Percentiles rank a stretch among this genome's conserved stretches.
Evolutionary conservation across 2,329 filamentous ascomycete genomes (phyloP).

Genomic region (Chaetomium sp.): DNA sequence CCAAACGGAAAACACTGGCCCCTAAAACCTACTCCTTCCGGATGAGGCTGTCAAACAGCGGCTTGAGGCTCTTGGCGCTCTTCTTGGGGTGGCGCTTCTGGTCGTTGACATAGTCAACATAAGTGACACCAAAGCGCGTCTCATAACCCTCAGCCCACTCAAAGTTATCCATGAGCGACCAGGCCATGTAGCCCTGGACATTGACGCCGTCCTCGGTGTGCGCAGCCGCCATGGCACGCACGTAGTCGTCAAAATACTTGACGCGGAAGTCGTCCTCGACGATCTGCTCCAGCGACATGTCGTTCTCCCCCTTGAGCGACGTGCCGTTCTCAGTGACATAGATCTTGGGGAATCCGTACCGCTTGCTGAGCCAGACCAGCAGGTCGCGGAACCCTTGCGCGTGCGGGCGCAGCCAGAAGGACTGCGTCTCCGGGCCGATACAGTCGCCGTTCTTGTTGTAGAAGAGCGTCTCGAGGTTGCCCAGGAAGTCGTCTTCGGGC

Average conservation of each 20-base stretch:
- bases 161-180: slow-evolving; percentile 83
- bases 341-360: slow-evolving; percentile 70
- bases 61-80: slow-evolving; percentile 65
- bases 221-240: slow-evolving; percentile 69
- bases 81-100: slow-evolving; percentile 81
- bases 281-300: slow-evolving; percentile 62
- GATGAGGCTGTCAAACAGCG: slow-evolving; percentile 65
- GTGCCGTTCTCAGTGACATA: slow-evolving; percentile 89
- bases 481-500: slow-evolving; percentile 60
- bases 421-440: slow-evolving; percentile 79
- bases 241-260: slow-evolving; percentile 72
- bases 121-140: slow-evolving; percentile 78
- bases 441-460: slow-evolving; percentile 64
- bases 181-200: slow-evolving; percentile 74
- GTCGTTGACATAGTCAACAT: slow-evolving; percentile 71
- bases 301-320: slow-evolving; percentile 75
- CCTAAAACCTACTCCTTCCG: slow-evolving; percentile 44
- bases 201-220: slow-evolving; percentile 66
- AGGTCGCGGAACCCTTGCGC: slow-evolving; percentile 71
- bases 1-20: background rate
- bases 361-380: slow-evolving; percentile 67
- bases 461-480: slow-evolving; percentile 68
- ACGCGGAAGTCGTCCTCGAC: slow-evolving; percentile 76
- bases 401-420: slow-evolving; percentile 71
- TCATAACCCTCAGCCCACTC: slow-evolving; percentile 90